Conservation (phyloP, 805 yeast genomes). For the Lachancea thermotolerans region DNA sequence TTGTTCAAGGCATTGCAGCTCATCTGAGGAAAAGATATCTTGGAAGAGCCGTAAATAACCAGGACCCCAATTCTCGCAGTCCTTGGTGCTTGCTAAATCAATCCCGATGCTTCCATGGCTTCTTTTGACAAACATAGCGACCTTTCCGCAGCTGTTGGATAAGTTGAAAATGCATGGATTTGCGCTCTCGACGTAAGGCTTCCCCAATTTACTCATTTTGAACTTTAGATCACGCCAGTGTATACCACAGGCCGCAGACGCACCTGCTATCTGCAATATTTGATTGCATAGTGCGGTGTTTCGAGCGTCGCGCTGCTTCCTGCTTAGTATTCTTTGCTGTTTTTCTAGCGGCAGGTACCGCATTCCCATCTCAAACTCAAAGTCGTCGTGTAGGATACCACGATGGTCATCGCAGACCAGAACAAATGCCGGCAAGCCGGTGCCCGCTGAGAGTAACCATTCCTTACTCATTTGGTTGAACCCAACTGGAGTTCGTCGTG, state of each 20-base stretch:
- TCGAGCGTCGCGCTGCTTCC: slow-evolving; percentile 31
- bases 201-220: slow-evolving; percentile 42
- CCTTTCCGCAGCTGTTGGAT: slow-evolving; percentile 49
- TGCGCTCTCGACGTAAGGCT: slow-evolving; percentile 39
- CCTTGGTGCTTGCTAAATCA: slow-evolving; percentile 39
- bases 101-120: slow-evolving; percentile 34
- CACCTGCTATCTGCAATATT: slow-evolving; percentile 42
- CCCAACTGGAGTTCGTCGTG: background rate
- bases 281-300: slow-evolving; percentile 39
- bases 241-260: slow-evolving; percentile 23
- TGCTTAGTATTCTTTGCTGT: slow-evolving; percentile 38
- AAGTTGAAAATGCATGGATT: slow-evolving; percentile 42
- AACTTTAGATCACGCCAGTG: slow-evolving; percentile 22
- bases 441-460: background rate
- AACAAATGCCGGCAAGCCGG: background rate
- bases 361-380: slow-evolving; percentile 43
- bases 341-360: slow-evolving; percentile 38
- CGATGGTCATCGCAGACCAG: slow-evolving; percentile 8
- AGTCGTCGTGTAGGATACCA: slow-evolving; percentile 20
- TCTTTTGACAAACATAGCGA: slow-evolving; percentile 40
- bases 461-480: background rate
- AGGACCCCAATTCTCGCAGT: slow-evolving; percentile 21
- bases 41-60: slow-evolving; percentile 34
- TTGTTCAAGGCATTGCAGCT: slow-evolving; percentile 28
- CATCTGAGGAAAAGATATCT: slow-evolving; percentile 38